Base-by-base conservation (phyloP, 306 rosid genomes). In the Quercus variabilis region DNA sequence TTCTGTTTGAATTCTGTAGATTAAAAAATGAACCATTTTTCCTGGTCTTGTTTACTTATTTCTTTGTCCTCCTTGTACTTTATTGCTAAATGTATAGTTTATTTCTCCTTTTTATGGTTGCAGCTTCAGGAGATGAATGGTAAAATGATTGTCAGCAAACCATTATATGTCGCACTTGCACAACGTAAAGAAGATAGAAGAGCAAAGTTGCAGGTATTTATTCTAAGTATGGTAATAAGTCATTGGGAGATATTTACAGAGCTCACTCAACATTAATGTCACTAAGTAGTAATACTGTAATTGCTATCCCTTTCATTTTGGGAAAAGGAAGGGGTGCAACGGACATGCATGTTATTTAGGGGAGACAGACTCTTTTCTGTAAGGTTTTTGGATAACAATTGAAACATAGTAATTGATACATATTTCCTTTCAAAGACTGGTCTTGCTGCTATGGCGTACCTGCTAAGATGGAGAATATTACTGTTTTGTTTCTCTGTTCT, bases 141-240 rank as follows among this genome's bases (percentile, higher is more conserved):
- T 12, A 92, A 87, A 83, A 90, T 84, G 92, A 59, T 90, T 56
- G 82, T 62, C n/a, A 84, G 90, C 63, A 90, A 92, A 68, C 94
- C 94, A 70, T 87, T 92, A 18, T 92, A 90, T 78, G 97, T 92
- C 33, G 94, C 92, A 14, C 82, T 85, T 69, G 94, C 94, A 72
- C 91, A 91, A 74, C 72, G 92, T 25, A 89, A 88, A 62, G 96
- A 91, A 78, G 93, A 91, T 55, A 85, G 96, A 82, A 86, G 87
- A 69, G 96, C 96, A 11, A 89, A 93, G 71, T 49, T 91, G 74
- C 97, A 89, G 92, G 97, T 91, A 89, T 75, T 28, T 25, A 4
- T 1, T 75, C 14, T 28, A 15, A 20, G 65, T 23, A 11, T 21
- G 20, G 10, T 30, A 2, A 28, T 13, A 14, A 63, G 4, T 63